Base-by-base conservation (phyloP, 257 asterid genomes). In the Vinca minor region DNA sequence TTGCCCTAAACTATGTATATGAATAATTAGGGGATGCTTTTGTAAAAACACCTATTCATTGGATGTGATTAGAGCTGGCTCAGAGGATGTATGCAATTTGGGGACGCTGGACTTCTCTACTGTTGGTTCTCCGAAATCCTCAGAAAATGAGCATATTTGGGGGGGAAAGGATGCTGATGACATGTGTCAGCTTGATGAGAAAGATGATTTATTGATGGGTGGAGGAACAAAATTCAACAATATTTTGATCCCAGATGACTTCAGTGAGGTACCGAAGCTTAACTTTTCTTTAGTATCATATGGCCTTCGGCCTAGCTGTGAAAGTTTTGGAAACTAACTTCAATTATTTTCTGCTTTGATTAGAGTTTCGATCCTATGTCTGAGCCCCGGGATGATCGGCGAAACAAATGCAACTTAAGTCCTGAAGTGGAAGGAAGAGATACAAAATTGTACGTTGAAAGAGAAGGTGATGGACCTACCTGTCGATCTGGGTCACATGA, bases 71-170 rank as follows among this genome's bases (percentile, higher is more conserved):
- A 71, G 78, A 38, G 64, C 69, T 38, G 73, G 69, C 68, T 78
- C 79, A 15, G 71, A 54, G 46, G 83, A 78, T 20, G 62, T 71
- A 44, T 78, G 83, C 53, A 74, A 78, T 68, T 63, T 75, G 78
- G 81, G 76, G 28, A 69, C 72, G n/a, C 64, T 79, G 65, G 73
- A 67, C 34, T 75, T 73, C 67, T 69, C 79, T 29, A 50, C 32
- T 18, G 54, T 61, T 46, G 62, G 65, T 70, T n/a, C 74, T 20
- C 59, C 45, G 65, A 71, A 68, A 44, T 21, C 63, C 35, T 69
- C 66, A 31, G 77, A 64, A 66, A 62, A 65, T 12, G 35, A 55
- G 46, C 53, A 59, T 25, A 20, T 48, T 12, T 63, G 69, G 70
- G 41, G 55, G 38, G 39, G 31, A 54, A 56, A 17, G 50, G 59